phyloP scores from a whole-genome alignment of 768 basidiomycete genomes.

The Russula olivacea region DNA sequence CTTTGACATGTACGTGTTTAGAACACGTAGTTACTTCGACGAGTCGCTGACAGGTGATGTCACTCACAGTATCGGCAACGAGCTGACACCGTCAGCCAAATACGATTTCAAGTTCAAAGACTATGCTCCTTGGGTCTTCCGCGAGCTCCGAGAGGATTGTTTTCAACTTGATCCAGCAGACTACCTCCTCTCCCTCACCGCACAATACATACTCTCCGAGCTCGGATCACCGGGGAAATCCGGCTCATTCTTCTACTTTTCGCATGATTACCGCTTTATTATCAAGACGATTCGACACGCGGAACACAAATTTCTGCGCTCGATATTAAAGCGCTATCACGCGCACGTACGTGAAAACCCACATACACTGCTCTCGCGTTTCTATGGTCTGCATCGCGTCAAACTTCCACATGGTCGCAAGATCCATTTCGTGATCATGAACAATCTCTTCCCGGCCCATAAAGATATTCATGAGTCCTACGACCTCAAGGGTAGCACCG shows the following conservation, averaged over 20 bases:
- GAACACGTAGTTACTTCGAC: conserved; percentile 17
- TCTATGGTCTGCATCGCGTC: conserved; percentile 96
- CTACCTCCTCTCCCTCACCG: conserved; percentile 92
- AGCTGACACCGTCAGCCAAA: conserved; percentile 93
- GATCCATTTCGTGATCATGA: conserved; percentile 99
- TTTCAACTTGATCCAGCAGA: conserved; percentile 97
- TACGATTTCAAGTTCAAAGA: conserved; percentile 99
- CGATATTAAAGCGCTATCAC: conserved; percentile 79
- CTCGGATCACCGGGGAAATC: conserved; percentile 98
- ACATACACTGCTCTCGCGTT: conserved; percentile 87
- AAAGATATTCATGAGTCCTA: conserved; percentile 97
- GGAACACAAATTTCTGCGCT: conserved; percentile 90
- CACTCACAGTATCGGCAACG: conserved; percentile 77
- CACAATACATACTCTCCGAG: conserved; percentile 96
- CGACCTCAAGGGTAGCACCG: conserved; percentile 92
- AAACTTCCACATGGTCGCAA: conserved; percentile 91
- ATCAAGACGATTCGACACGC: conserved; percentile 97
- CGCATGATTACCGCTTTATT: conserved; percentile 97
- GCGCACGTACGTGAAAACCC: conserved; percentile 84
- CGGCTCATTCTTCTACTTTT: conserved; percentile 99
- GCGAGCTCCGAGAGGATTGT: conserved; percentile 86
- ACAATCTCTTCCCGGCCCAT: conserved; percentile 97
- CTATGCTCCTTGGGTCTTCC: conserved; percentile 97
- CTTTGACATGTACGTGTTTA: conserved; percentile 75
- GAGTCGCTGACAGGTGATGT: conserved; percentile 2